Base-by-base conservation (phyloP, 306 rosid genomes). In the Vicia sativa region DNA sequence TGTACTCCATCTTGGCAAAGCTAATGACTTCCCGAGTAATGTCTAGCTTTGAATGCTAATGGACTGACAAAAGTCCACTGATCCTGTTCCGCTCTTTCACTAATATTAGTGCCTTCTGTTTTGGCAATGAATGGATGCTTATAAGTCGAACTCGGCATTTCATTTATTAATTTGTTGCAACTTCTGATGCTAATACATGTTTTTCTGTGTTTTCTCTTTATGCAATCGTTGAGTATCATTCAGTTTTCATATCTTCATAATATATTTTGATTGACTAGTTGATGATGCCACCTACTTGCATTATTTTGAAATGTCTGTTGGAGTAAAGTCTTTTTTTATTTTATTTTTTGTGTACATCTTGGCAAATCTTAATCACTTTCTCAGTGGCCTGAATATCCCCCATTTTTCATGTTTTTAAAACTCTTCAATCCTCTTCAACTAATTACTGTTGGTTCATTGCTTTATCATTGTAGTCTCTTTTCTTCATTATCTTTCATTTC, bases 1-100 rank as follows among this genome's bases (percentile, higher is more conserved):
- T 1, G 44, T 4, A 73, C 93, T 88, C 91, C 93, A 85, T 91
- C 91, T 81, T 83, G 93, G 93, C 88, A 83, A 83, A 78, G 84
- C 91, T 80, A 80, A 14, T 79, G 81, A 73, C 75, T 81, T 50
- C 46, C 18, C 3, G 65, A 76, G 84, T 78, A 13, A 62, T 88
- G 77, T 9, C 42, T 86, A 72, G 85, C 28, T 83, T 85, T 85
- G 84, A 83, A 88, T 82, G 92, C 87, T 82, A 85, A 75, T 83
- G 89, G 82, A 80, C 85, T 76, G 4, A 53, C 2, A 82, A 29
- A 29, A 5, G 4, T 5, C 7, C 34, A 4, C 5, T 5, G 6
- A 5, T 4, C 34, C 34, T 29, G 7, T 5, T 29, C 34, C 5
- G 29, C 29, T 21, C 23, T 21, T 21, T 21, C 23, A 21, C 23